Base-by-base conservation (phyloP, 2,329 filamentous ascomycete species). In the Fusarium annulatum region DNA sequence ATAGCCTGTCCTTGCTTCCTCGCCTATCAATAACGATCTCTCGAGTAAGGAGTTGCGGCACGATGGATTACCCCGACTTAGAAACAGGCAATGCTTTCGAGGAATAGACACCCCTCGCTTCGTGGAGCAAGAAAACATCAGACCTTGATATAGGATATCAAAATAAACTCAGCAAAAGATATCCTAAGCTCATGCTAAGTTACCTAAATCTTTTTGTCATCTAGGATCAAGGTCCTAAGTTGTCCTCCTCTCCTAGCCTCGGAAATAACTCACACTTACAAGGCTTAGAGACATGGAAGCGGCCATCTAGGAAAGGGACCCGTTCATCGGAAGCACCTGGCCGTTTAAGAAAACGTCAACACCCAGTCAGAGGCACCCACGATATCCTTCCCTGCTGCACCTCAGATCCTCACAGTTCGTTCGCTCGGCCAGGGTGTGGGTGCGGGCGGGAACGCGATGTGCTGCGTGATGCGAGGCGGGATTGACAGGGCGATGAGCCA, bases 401-500 rank as follows among this genome's bases (percentile, higher is more conserved):
- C 66, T 70, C 66, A 61, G 60, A 70, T 70, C 67, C 67, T 71
- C 64, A 65, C 67, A 74, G 72, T 74, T 74, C 71, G 71, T 70
- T 69, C 60, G 63, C 43, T 68, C 67, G 28, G 71, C 49, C 67
- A 67, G 71, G 59, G 61, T 55, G 49, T 73, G 60, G 64, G 57
- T 72, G 64, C 67, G 57, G 64, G 66, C 66, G 72, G 72, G 71
- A 74, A 62, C 61, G 75, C 51, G 59, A 69, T 69, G 67, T 62
- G 64, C 65, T 74, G 68, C 71, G 59, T 71, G 72, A 72, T 72
- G 72, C 65, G 69, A 73, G 61, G 52, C 70, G 66, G 72, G 72
- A 73, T 75, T 73, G 74, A 79, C 74, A 73, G 70, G 73, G 72
- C 69, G 65, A 70, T 61, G 74, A 72, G 64, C 64, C 69, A 64